These are phyloP conservation scores for Rhododendron henanense DNA, from an alignment of 148 eudicot species.

Conservation along the genomic window DNA sequence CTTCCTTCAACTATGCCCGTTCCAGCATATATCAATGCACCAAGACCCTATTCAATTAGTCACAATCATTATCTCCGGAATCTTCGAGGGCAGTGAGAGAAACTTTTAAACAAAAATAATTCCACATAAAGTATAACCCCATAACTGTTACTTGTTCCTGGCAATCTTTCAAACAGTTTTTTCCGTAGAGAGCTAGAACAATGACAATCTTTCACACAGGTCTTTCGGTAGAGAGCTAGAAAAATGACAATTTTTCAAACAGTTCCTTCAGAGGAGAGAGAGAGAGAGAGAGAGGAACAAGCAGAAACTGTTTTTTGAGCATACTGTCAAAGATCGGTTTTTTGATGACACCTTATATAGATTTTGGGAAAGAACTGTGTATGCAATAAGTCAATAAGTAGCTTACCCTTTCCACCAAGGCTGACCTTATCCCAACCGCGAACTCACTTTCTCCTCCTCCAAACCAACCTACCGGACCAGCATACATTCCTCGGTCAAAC, in stretches of 20 bases:
- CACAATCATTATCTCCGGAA: neutral
- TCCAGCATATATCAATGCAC: slow-evolving; percentile 89
- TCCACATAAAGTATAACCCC: neutral
- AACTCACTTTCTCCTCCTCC: slow-evolving; percentile 96
- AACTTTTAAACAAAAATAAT: neutral
- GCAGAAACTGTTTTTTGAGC: neutral
- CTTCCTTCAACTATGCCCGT: slow-evolving; percentile 98
- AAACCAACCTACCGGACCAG: slow-evolving; percentile 98
- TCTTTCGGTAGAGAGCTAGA: no score
- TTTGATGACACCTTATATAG: neutral
- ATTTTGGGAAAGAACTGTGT: neutral
- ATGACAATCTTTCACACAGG: neutral
- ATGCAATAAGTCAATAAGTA: slow-evolving; percentile 3
- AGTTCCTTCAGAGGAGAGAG: no score
- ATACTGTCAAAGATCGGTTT: neutral
- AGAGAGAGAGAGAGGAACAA: neutral
- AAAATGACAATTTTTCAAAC: no score
- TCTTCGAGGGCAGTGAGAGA: neutral
- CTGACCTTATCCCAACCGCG: slow-evolving; percentile 96
- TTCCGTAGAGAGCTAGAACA: neutral
- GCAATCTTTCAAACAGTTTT: neutral
- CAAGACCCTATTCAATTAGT: slow-evolving; percentile 42
- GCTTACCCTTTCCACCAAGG: slow-evolving; percentile 72
- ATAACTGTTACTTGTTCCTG: neutral
- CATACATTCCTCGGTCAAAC: slow-evolving; percentile 98